phyloP scores from a whole-genome alignment of 805 yeast species.

The Wickerhamiella sorbophila region DNA sequence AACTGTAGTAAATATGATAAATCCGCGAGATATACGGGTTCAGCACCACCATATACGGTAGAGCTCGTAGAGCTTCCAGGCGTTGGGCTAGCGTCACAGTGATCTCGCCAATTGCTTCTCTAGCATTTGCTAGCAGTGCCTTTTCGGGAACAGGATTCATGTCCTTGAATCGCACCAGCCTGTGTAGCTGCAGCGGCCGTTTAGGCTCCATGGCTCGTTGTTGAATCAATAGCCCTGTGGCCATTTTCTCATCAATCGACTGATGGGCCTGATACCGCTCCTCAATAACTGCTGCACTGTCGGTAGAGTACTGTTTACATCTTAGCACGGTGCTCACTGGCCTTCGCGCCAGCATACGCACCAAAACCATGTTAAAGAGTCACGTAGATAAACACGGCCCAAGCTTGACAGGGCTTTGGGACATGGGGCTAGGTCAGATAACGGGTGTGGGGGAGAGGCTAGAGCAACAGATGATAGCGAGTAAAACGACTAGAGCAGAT shows the following conservation, averaged over 20 bases:
- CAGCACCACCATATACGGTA: conserved; percentile 73
- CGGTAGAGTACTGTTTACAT: too few species aligned
- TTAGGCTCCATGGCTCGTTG: conserved; percentile 12
- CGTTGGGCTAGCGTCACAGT: conserved; percentile 44
- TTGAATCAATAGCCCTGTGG: conserved; percentile 14
- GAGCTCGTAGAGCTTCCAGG: conserved; percentile 47
- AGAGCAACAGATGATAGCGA: too few species aligned
- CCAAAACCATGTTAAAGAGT: background rate
- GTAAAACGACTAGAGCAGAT: too few species aligned
- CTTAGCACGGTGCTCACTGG: background rate
- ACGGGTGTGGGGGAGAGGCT: too few species aligned
- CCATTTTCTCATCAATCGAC: conserved; percentile 9
- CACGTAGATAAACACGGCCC: too few species aligned
- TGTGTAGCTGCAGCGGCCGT: conserved; percentile 16
- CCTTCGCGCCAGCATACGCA: background rate
- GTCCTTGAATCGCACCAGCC: conserved; percentile 12
- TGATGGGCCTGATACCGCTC: conserved; percentile 6
- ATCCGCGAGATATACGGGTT: conserved; percentile 77
- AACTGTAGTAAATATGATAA: conserved; percentile 56
- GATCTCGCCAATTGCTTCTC: conserved; percentile 16
- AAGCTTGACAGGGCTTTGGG: too few species aligned
- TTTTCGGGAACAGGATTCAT: conserved; percentile 11
- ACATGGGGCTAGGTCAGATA: too few species aligned
- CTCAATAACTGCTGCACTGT: conserved; percentile 27
- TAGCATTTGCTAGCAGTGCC: conserved; percentile 23